Percentiles rank a stretch among this genome's conserved stretches.
phyloP scores from a whole-genome alignment of 495 filamentous ascomycete genomes.

The Glonium stellatum region DNA sequence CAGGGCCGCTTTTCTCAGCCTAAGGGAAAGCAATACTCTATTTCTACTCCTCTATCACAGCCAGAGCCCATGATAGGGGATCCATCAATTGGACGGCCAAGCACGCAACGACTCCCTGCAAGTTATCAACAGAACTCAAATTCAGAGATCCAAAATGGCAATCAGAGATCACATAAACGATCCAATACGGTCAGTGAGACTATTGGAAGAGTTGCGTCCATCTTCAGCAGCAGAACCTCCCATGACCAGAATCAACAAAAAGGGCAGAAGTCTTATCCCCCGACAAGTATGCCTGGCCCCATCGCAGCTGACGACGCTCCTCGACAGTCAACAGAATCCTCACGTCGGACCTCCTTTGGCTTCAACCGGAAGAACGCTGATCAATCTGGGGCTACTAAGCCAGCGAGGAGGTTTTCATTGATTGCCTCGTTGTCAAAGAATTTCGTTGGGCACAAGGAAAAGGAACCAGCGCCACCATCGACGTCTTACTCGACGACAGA shows the following conservation, averaged over 20 bases:
- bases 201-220: constrained; percentile 24
- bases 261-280: constrained; percentile 41
- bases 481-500: constrained; percentile 17
- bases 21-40: constrained; percentile 65
- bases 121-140: constrained; percentile 3
- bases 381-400: constrained; percentile 47
- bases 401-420: constrained; percentile 65
- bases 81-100: constrained; percentile 22
- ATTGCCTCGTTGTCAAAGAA: constrained; percentile 64
- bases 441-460: constrained; percentile 21
- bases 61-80: constrained; percentile 14
- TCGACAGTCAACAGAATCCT: constrained; percentile 72
- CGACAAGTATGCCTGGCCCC: constrained; percentile 47
- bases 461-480: constrained; percentile 25
- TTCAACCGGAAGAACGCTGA: constrained; percentile 61
- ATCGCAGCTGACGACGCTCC: constrained; percentile 71
- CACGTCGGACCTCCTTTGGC: constrained; percentile 67
- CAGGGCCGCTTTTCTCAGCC: constrained; percentile 89
- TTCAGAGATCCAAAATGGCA: constrained; percentile 1
- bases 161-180: constrained; percentile 20
- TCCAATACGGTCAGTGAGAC: constrained; percentile 30
- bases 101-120: constrained; percentile 15
- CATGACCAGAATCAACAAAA: constrained; percentile 38
- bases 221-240: constrained; percentile 21
- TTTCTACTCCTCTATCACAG: constrained; percentile 53